Percentiles rank a stretch among this genome's conserved stretches.
phyloP scores from a whole-genome alignment of 1,139 yeast species.

The Diutina siamensis region DNA sequence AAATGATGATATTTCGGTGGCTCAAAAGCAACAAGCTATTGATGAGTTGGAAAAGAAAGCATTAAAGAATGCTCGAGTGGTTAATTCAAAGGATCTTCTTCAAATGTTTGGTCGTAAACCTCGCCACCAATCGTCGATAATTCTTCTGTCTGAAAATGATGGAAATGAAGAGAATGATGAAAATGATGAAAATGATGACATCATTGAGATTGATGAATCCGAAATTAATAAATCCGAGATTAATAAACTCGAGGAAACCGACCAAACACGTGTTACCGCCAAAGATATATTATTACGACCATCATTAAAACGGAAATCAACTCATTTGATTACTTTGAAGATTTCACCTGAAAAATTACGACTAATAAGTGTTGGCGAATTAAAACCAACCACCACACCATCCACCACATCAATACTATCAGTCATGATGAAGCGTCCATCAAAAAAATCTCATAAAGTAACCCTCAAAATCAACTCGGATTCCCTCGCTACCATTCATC shows the following conservation, averaged over 20 bases:
- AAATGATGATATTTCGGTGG: background rate
- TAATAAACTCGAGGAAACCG: no score
- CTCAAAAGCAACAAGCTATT: background rate
- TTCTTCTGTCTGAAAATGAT: background rate
- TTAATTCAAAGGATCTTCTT: background rate
- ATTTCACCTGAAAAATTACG: background rate
- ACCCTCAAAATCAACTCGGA: conserved; percentile 18
- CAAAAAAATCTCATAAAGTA: conserved; percentile 11
- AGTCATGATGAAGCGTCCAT: conserved; percentile 8
- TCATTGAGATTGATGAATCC: background rate
- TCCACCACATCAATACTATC: background rate
- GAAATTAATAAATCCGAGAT: no score
- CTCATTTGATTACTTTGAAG: background rate
- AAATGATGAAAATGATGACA: background rate
- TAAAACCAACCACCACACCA: no score
- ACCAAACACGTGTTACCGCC: no score
- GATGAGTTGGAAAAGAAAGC: background rate
- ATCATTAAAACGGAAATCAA: no score
- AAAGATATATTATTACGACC: no score
- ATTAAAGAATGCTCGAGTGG: background rate
- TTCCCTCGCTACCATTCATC: conserved; percentile 17
- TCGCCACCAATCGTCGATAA: background rate
- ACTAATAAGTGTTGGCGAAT: background rate
- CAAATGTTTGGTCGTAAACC: background rate
- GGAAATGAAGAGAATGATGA: no score